Percentiles rank a stretch among this genome's conserved stretches.
These are phyloP conservation scores for Teunomyces funiuensis DNA, from an alignment of 805 yeast genomes.

Conservation along the genomic window DNA sequence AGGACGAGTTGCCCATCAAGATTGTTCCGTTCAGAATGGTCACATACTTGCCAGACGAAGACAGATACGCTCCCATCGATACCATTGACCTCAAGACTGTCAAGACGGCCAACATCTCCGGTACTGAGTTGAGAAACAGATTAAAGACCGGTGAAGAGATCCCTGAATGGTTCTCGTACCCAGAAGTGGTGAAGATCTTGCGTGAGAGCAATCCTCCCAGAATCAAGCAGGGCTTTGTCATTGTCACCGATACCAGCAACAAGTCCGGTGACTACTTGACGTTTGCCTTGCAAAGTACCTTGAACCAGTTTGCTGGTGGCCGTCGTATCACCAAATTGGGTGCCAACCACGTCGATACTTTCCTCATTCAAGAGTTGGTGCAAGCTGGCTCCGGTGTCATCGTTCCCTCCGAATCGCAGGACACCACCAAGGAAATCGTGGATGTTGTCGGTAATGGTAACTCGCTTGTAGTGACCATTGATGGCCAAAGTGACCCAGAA, in stretches of 20 bases:
- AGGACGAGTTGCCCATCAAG: conserved; percentile 78
- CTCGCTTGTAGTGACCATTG: conserved; percentile 42
- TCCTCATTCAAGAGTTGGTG: conserved; percentile 71
- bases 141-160: conserved; percentile 83
- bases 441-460: conserved; percentile 56
- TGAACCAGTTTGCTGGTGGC: conserved; percentile 85
- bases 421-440: conserved; percentile 55
- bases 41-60: conserved; percentile 92
- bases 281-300: conserved; percentile 82
- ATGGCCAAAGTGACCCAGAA: conserved; percentile 14
- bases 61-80: conserved; percentile 93
- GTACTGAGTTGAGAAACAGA: conserved; percentile 89
- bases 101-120: conserved; percentile 87
- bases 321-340: conserved; percentile 67
- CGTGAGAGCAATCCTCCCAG: conserved; percentile 95
- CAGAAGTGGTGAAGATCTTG: conserved; percentile 88
- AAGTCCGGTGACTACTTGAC: conserved; percentile 50
- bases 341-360: conserved; percentile 47
- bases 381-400: conserved; percentile 93
- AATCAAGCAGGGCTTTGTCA: conserved; percentile 81
- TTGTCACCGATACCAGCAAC: conserved; percentile 61
- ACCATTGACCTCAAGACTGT: conserved; percentile 73
- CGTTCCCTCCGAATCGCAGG: conserved; percentile 43
- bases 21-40: conserved; percentile 97
- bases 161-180: conserved; percentile 97